These are phyloP conservation scores for Lichenothelia convexa DNA, from an alignment of 495 filamentous ascomycete species.

Conservation along the genomic window DNA sequence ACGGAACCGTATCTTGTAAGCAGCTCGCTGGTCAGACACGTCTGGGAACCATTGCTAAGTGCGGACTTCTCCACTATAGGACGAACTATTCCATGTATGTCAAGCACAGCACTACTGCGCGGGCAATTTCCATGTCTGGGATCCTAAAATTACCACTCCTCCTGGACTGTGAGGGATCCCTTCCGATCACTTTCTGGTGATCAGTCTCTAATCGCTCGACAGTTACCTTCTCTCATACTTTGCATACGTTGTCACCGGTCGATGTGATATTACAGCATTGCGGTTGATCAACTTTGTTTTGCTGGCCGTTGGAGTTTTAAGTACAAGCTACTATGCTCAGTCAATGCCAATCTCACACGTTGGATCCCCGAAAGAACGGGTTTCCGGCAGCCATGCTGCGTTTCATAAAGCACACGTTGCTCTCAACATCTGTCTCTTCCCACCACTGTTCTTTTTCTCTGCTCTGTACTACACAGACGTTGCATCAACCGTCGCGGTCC, in stretches of 20 bases:
- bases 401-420: slow-evolving; percentile 8
- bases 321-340: no score
- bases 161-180: slow-evolving; percentile 65
- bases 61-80: slow-evolving; percentile 35
- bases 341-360: no score
- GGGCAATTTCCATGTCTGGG: slow-evolving; percentile 61
- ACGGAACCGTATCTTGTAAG: slow-evolving; percentile 68
- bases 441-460: slow-evolving; percentile 87
- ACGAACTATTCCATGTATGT: slow-evolving; percentile 88
- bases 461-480: slow-evolving; percentile 90
- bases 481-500: slow-evolving; percentile 37
- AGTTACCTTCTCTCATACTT: slow-evolving; percentile 32
- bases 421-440: slow-evolving; percentile 72
- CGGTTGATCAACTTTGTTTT: neutral
- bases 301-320: no score
- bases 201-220: no score
- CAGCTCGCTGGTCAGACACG: no score
- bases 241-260: slow-evolving; percentile 1
- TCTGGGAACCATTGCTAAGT: no score
- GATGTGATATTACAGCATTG: neutral
- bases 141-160: slow-evolving; percentile 92
- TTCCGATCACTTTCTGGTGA: no score
- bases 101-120: slow-evolving; percentile 78
- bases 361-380: no score
- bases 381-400: no score